phyloP scores from a whole-genome alignment of 257 asterid genomes.

The Salvia rosmarinus region DNA sequence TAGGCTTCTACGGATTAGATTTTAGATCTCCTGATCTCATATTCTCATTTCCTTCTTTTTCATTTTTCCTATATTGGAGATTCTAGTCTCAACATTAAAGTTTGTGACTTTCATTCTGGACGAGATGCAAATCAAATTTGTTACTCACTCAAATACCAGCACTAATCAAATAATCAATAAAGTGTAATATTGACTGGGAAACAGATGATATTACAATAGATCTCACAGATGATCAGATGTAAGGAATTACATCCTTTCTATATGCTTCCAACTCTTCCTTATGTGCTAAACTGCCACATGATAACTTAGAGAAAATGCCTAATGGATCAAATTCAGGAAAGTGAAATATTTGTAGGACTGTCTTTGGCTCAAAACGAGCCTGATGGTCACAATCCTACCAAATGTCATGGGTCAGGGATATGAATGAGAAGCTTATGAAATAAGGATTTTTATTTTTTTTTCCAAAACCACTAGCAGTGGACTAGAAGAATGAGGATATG shows the following conservation, averaged over 20 bases:
- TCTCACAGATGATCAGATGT: not conserved
- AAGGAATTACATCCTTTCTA: constrained; percentile 7
- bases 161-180: constrained; percentile 2
- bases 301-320: not conserved
- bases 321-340: not conserved
- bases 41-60: not conserved
- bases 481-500: not conserved
- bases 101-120: too few species aligned
- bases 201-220: not conserved
- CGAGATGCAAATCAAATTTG: not conserved
- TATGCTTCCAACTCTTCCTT: not conserved
- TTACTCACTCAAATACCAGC: constrained; percentile 7
- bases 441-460: not conserved
- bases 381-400: not conserved
- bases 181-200: not conserved
- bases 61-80: not conserved
- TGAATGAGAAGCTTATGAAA: not conserved
- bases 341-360: not conserved
- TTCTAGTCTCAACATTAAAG: not conserved
- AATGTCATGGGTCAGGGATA: not conserved
- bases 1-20: too few species aligned
- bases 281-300: not conserved
- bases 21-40: not conserved
- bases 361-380: not conserved
- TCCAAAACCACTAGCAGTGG: not conserved